Percentiles rank a stretch among this genome's conserved stretches.
These are phyloP conservation scores for Ophiostoma sp. DNA, from an alignment of 2,329 filamentous ascomycete species.

Conservation along the genomic window DNA sequence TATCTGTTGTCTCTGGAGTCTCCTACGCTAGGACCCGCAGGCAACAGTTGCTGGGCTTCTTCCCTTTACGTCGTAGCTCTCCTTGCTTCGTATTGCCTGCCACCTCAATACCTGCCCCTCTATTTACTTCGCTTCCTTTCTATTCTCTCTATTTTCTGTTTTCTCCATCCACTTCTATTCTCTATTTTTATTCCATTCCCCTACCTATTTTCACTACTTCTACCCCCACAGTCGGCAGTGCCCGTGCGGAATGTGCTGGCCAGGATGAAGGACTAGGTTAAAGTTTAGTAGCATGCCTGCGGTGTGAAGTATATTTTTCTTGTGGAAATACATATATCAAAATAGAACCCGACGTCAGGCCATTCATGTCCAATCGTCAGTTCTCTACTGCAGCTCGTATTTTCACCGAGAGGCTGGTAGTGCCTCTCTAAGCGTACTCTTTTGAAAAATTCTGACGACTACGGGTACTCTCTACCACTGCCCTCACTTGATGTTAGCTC, in stretches of 20 bases:
- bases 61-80: slow-evolving; percentile 6
- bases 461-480: no score
- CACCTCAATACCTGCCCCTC: slow-evolving; percentile 6
- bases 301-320: neutral
- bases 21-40: neutral
- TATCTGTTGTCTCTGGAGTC: neutral
- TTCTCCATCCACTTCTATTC: neutral
- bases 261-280: neutral
- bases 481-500: no score
- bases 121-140: slow-evolving; percentile 1
- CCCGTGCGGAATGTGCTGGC: neutral
- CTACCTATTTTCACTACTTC: no score
- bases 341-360: neutral
- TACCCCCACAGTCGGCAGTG: neutral
- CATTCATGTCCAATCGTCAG: neutral
- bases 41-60: slow-evolving; percentile 4
- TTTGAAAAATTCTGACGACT: no score
- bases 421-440: neutral
- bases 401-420: neutral
- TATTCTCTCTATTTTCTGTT: neutral
- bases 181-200: no score
- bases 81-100: slow-evolving; percentile 5
- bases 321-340: neutral
- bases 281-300: slow-evolving; percentile 4
- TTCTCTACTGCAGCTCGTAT: slow-evolving; percentile 9